Evolutionary conservation across 2,329 filamentous ascomycete genomes (phyloP), one percentile per base, ranked within the genome.

Genomic region (Thermoascus crustaceus): DNA sequence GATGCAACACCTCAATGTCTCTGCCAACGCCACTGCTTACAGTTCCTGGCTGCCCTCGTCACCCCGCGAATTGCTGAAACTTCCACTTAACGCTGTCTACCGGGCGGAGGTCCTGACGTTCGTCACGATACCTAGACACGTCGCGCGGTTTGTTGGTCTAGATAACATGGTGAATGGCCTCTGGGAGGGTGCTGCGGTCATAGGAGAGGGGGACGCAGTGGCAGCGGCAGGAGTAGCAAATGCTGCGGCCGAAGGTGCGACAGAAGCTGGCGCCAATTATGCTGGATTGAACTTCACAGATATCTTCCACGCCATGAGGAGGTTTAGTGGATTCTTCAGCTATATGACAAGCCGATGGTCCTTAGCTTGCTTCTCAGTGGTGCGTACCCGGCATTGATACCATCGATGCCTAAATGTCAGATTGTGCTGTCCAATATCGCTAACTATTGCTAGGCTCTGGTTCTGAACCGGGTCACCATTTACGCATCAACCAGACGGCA

Each of bases 291-390:
- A 58, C 30, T 40, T 67, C 24, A 41, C 54, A n/a, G 63, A 69
- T 39, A 57, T 68, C 37, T 62, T 74, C 33, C 66, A 71, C 39
- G 64, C 67, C 4, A 50, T 75, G 45, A 76, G 80, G 53, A 86
- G 83, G 27, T 70, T 95, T 27, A 84, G 85, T 29, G 87, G 85
- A 42, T 78, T 96, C 39, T 88, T 96, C 61, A 83, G 79, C 49
- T 98, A 96, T 61, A 72, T 87, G 27, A 93, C 85, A 1, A 93
- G 85, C 60, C 83, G 83, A 60, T 96, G 91, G 91, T 88, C 89
- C 1, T 67, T 96, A 39, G 80, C 81, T 34, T 95, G 87, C 50
- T 80, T 96, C 49, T 76, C 80, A 23, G 84, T 89, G 71, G 72
- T 76, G 57, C 59, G 66, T 53, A 17, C 34, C 30, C 10, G 18